Percentiles rank a stretch among this genome's conserved stretches.
phyloP scores from a whole-genome alignment of 192 early-diverging fungal genomes.

The Podila verticillata region DNA sequence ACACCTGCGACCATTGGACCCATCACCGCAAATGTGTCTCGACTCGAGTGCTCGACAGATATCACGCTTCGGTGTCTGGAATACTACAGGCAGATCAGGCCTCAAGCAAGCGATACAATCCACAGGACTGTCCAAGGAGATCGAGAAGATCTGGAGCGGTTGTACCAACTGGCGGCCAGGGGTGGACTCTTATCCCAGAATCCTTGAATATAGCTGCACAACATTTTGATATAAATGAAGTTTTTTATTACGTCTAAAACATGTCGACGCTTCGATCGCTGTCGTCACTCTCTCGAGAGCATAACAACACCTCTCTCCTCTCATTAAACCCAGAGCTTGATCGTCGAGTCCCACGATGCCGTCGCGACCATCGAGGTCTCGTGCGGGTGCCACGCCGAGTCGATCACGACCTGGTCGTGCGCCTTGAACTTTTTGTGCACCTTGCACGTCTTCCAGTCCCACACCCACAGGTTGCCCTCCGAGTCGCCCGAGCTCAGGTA shows the following conservation, averaged over 20 bases:
- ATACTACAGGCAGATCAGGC: conserved; percentile 12
- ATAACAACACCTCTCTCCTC: no score
- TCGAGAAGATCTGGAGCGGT: background rate
- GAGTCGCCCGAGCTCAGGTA: conserved; percentile 91
- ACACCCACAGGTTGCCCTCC: conserved; percentile 93
- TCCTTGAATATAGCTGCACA: background rate
- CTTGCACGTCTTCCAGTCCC: conserved; percentile 96
- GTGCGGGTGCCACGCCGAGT: conserved; percentile 96
- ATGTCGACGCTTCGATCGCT: no score
- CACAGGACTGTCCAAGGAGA: background rate
- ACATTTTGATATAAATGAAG: no score
- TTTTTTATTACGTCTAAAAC: no score
- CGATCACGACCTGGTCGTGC: conserved; percentile 91
- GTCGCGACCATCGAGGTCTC: conserved; percentile 92
- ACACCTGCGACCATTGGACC: conserved; percentile 2
- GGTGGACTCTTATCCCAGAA: conserved; percentile 3
- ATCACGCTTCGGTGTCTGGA: conserved; percentile 26
- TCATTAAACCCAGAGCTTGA: conserved; percentile 82
- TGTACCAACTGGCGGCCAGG: conserved; percentile 7
- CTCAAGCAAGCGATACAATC: background rate
- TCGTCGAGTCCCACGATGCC: conserved; percentile 94
- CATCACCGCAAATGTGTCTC: conserved; percentile 10
- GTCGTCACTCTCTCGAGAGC: no score
- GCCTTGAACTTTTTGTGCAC: conserved; percentile 90
- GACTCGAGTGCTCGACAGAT: conserved; percentile 10